A percentile compares a stretch with the other conserved stretches of the same genome.
These are phyloP conservation scores for Metroxylon sagu DNA, from an alignment of 176 grass and related monocot genomes.

Conservation along the genomic window DNA sequence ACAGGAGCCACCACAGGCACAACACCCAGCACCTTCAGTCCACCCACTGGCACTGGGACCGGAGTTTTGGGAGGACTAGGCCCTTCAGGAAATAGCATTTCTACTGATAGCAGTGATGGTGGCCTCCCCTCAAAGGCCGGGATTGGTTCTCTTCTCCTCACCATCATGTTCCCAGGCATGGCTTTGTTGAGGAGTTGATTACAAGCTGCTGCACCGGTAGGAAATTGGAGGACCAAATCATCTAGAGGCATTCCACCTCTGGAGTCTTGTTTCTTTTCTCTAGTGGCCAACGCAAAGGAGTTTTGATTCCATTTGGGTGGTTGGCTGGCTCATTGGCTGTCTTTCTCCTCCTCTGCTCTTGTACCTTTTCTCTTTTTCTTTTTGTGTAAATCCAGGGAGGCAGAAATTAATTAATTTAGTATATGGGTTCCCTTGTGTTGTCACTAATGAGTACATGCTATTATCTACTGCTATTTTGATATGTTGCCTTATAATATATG, in stretches of 20 bases:
- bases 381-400: too few species aligned
- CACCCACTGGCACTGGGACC: neutral
- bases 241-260: too few species aligned
- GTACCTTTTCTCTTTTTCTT: too few species aligned
- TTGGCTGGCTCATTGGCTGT: too few species aligned
- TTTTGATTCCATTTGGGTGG: conserved; percentile 14
- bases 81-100: conserved; percentile 36
- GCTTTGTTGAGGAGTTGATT: conserved; percentile 29
- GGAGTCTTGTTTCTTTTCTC: conserved; percentile 3
- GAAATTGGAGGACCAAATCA: too few species aligned
- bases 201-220: neutral
- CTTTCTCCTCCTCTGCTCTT: too few species aligned
- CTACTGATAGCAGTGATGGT: conserved; percentile 26
- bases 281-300: conserved; percentile 35
- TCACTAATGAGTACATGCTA: too few species aligned
- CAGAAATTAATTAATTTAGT: too few species aligned
- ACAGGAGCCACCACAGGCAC: neutral
- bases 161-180: conserved; percentile 28
- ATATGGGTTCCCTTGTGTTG: too few species aligned
- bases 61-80: conserved; percentile 31
- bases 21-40: conserved; percentile 9
- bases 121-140: conserved; percentile 5
- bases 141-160: conserved; percentile 8
- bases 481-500: too few species aligned
- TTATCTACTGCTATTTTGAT: too few species aligned